A percentile compares a stretch with the other conserved stretches of the same genome.
These are phyloP conservation scores for Melanogaster broomeanus DNA, from an alignment of 768 basidiomycete species.

Conservation along the genomic window DNA sequence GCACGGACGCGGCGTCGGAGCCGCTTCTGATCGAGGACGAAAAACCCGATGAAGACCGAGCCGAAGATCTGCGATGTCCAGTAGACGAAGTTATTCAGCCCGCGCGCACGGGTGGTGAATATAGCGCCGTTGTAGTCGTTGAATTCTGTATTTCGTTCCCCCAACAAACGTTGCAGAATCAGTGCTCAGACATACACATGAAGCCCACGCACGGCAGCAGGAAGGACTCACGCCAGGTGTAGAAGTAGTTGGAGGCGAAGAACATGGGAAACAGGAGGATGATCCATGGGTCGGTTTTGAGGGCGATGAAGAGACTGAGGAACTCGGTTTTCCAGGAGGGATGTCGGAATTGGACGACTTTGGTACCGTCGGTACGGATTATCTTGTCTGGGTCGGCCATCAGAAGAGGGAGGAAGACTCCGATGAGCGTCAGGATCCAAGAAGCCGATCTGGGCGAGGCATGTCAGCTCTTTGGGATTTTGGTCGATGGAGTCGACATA, in stretches of 20 bases:
- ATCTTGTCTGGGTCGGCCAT: constrained; percentile 76
- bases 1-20: constrained; percentile 69
- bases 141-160: constrained; percentile 54
- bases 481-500: constrained; percentile 31
- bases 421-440: constrained; percentile 69
- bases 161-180: not conserved
- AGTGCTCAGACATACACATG: not conserved
- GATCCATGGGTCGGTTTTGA: constrained; percentile 72
- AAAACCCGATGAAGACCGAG: constrained; percentile 66
- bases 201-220: not conserved
- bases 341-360: constrained; percentile 56
- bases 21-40: constrained; percentile 57
- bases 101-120: constrained; percentile 80
- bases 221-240: constrained; percentile 69
- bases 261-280: constrained; percentile 84
- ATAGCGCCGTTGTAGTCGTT: constrained; percentile 77
- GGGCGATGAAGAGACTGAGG: constrained; percentile 62
- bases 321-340: constrained; percentile 80
- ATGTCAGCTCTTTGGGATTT: not conserved
- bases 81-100: constrained; percentile 78
- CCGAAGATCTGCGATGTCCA: constrained; percentile 81
- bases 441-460: constrained; percentile 63
- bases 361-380: constrained; percentile 74
- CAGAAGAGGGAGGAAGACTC: constrained; percentile 60
- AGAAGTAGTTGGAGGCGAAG: constrained; percentile 82